Percentiles rank a stretch among this genome's conserved stretches.
Conservation (phyloP, 306 rosid species). For the Rubus idaeus region DNA sequence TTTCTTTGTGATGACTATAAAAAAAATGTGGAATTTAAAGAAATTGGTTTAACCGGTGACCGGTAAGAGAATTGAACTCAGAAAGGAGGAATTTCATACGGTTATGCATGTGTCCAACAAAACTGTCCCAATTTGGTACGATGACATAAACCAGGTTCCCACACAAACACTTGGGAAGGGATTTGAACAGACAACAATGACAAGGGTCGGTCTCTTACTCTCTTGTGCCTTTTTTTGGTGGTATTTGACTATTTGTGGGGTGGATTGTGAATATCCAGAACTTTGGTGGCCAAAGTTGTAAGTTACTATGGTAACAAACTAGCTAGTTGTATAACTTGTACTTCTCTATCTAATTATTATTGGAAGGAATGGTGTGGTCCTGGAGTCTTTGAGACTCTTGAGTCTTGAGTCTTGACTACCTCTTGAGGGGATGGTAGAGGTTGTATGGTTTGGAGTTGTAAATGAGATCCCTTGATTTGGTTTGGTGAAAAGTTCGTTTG, state of each 20-base stretch:
- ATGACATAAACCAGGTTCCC: conserved; percentile 8
- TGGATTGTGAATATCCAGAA: background rate
- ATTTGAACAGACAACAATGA: conserved; percentile 8
- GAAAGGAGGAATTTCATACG: background rate
- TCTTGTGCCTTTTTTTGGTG: conserved; percentile 8
- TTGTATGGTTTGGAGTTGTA: background rate
- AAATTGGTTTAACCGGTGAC: background rate
- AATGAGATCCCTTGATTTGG: background rate
- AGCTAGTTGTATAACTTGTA: background rate
- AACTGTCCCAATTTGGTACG: conserved; percentile 27
- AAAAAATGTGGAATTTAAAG: too few relatives aligned
- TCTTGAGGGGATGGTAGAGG: conserved; percentile 1
- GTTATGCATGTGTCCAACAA: conserved; percentile 9
- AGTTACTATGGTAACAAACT: background rate
- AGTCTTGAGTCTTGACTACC: background rate
- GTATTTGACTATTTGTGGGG: background rate
- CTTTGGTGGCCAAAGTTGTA: background rate
- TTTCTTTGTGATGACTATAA: too few relatives aligned
- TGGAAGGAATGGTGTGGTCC: background rate
- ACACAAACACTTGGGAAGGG: background rate
- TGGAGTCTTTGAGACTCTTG: background rate
- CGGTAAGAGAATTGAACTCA: background rate
- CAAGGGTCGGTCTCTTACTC: too few relatives aligned
- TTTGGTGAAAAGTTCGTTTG: conserved; percentile 1
- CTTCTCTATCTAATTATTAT: background rate